These are phyloP conservation scores for Rubroboletus pulcherrimus DNA, from an alignment of 768 basidiomycete genomes.

Conservation along the genomic window DNA sequence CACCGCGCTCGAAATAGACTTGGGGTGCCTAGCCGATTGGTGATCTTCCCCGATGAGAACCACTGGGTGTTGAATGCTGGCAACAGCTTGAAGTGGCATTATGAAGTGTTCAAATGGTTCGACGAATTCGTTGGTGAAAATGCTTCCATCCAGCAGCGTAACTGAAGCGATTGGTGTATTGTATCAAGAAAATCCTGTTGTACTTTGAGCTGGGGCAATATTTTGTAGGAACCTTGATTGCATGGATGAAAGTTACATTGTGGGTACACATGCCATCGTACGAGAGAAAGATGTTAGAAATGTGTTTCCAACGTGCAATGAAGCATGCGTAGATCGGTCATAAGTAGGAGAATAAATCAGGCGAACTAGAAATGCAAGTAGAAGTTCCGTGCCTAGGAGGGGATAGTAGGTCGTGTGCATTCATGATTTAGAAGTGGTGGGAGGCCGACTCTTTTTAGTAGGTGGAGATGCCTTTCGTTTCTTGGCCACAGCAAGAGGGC, in stretches of 20 bases:
- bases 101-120: conserved; percentile 92
- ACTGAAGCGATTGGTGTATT: conserved; percentile 3
- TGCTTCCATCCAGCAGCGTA: conserved; percentile 1
- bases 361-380: background rate
- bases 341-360: conserved; percentile 15
- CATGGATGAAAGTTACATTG: conserved; percentile 7
- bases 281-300: background rate
- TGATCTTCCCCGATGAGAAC: conserved; percentile 88
- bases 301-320: conserved; percentile 11
- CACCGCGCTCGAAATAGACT: conserved; percentile 39
- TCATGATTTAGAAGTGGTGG: conserved; percentile 10
- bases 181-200: background rate
- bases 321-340: background rate
- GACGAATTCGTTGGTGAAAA: conserved; percentile 54
- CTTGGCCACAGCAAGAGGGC: conserved; percentile 9
- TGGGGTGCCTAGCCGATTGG: conserved; percentile 68
- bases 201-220: background rate
- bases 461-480: conserved; percentile 18
- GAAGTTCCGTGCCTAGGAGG: background rate
- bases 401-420: background rate
- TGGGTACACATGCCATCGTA: conserved; percentile 1
- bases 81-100: conserved; percentile 91
- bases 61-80: conserved; percentile 87
- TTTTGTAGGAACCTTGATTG: background rate
- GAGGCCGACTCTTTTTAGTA: conserved; percentile 13